phyloP scores from a whole-genome alignment of 2,329 filamentous ascomycete species.

The Cytospora piceicola region DNA sequence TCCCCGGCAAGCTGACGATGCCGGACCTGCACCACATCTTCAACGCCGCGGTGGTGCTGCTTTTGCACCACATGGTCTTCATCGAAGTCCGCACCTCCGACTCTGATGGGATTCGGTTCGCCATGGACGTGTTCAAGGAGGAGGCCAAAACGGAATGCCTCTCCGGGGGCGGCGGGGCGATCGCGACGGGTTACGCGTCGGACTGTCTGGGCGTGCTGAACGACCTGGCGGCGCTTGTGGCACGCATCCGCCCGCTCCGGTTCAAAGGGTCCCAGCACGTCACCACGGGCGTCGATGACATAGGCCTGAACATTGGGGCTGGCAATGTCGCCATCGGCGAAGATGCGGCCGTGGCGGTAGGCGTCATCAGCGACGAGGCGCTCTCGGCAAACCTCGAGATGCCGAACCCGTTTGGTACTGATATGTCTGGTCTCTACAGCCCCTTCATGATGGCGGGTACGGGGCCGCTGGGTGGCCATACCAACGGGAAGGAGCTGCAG shows the following conservation, averaged over 20 bases:
- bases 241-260: conserved; percentile 23
- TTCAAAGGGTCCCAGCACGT: conserved; percentile 25
- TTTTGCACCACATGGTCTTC: conserved; percentile 50
- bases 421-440: conserved; percentile 16
- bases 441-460: not conserved
- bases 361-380: conserved; percentile 12
- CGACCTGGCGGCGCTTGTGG: conserved; percentile 24
- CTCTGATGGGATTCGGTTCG: conserved; percentile 44
- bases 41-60: conserved; percentile 53
- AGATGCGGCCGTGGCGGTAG: not conserved
- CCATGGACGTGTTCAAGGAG: conserved; percentile 46
- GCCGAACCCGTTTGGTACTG: conserved; percentile 17
- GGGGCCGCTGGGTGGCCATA: conserved; percentile 13
- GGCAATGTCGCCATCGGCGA: conserved; percentile 8
- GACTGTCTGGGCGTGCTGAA: conserved; percentile 29
- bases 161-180: conserved; percentile 35
- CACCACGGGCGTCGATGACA: conserved; percentile 7
- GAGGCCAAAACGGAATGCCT: conserved; percentile 37
- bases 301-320: not conserved
- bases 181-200: conserved; percentile 26
- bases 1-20: conserved; percentile 47
- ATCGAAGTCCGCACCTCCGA: conserved; percentile 39
- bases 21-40: conserved; percentile 54
- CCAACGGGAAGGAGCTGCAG: conserved; percentile 23
- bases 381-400: conserved; percentile 26